Conservation (phyloP, 257 asterid species). For the Thymus mandschuricus region DNA sequence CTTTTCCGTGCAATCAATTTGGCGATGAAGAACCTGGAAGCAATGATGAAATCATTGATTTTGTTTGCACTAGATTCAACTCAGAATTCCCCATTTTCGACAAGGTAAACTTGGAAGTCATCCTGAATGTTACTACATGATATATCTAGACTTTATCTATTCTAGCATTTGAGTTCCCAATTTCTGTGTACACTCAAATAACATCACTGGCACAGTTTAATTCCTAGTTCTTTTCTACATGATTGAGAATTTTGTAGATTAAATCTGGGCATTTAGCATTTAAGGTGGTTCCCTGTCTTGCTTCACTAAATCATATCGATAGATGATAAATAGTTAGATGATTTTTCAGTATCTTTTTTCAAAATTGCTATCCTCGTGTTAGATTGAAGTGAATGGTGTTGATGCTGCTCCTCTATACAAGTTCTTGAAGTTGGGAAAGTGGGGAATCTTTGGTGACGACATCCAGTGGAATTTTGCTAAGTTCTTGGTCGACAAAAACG, state of each 20-base stretch:
- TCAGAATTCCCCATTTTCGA: conserved; percentile 73
- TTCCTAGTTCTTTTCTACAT: too few species aligned
- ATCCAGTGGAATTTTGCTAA: conserved; percentile 89
- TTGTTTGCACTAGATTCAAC: conserved; percentile 76
- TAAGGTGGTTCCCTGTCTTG: too few species aligned
- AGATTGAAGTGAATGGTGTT: conserved; percentile 85
- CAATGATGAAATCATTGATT: conserved; percentile 65
- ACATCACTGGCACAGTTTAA: not conserved
- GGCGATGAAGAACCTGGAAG: conserved; percentile 89
- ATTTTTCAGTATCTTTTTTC: not conserved
- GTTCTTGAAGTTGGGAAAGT: conserved; percentile 75
- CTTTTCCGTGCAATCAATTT: conserved; percentile 94
- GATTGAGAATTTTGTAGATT: not conserved
- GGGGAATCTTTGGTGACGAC: conserved; percentile 84
- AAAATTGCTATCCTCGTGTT: conserved; percentile 11
- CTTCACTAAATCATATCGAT: not conserved
- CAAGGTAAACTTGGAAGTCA: conserved; percentile 47
- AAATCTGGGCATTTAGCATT: too few species aligned
- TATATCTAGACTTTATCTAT: not conserved
- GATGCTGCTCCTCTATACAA: conserved; percentile 74
- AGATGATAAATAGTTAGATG: not conserved
- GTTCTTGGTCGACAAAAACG: conserved; percentile 75
- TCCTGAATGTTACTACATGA: not conserved
- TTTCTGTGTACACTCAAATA: not conserved
- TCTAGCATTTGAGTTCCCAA: not conserved